Evolutionary conservation across 768 basidiomycete species (phyloP).

Genomic region (Podaxis sp.): DNA sequence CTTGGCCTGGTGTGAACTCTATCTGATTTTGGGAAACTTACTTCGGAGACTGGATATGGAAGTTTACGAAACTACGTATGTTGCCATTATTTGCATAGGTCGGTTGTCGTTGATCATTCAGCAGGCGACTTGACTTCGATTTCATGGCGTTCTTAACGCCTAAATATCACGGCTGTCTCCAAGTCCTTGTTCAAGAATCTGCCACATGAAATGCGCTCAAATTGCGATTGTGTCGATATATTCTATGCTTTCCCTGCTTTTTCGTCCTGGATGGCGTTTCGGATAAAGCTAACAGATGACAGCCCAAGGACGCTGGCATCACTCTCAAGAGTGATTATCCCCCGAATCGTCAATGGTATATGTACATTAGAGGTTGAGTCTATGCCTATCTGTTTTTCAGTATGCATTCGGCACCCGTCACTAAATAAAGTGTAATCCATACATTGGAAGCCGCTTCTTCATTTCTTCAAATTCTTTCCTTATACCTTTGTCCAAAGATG

Average conservation of each 20-base stretch:
- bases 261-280: too few species aligned
- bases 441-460: neutral
- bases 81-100: neutral
- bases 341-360: too few species aligned
- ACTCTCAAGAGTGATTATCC: too few species aligned
- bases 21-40: neutral
- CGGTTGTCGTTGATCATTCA: neutral
- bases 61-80: neutral
- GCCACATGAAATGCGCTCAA: too few species aligned
- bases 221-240: too few species aligned
- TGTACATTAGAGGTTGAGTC: too few species aligned
- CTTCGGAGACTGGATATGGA: neutral
- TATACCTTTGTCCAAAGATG: neutral
- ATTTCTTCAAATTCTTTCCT: neutral
- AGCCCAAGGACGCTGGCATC: too few species aligned
- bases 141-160: neutral
- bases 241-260: too few species aligned
- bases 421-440: too few species aligned
- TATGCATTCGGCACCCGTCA: too few species aligned
- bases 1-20: neutral
- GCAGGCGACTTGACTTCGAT: neutral
- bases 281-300: too few species aligned
- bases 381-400: too few species aligned
- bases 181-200: neutral
- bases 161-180: neutral